Evolutionary conservation across 2,329 filamentous ascomycete species (phyloP).

Genomic region (Phialophora tarda): DNA sequence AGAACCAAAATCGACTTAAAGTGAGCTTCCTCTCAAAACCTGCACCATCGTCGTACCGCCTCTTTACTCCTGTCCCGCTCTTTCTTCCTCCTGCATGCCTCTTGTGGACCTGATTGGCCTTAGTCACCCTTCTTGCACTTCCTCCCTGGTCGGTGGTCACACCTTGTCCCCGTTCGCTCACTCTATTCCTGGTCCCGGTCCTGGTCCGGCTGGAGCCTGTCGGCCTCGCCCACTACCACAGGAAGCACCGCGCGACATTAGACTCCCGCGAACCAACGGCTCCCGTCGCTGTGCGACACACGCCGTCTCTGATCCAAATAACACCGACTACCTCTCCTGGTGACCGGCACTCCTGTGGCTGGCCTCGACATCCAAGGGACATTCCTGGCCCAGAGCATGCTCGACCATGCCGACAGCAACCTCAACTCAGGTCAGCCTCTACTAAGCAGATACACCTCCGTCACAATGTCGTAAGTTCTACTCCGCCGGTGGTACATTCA

Average conservation of each 20-base stretch:
- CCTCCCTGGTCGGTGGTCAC: constrained; percentile 27
- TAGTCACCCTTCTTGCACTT: constrained; percentile 18
- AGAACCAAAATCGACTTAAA: constrained; percentile 10
- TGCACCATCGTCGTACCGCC: constrained; percentile 25
- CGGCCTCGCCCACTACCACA: constrained; percentile 12
- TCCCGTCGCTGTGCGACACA: constrained; percentile 28
- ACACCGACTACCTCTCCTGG: constrained; percentile 21
- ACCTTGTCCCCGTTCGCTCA: constrained; percentile 25
- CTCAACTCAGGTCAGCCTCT: constrained; percentile 30
- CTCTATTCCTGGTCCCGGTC: constrained; percentile 26
- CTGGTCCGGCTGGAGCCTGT: constrained; percentile 19
- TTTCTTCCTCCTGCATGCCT: constrained; percentile 15
- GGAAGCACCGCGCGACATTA: constrained; percentile 12
- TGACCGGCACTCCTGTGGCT: constrained; percentile 26
- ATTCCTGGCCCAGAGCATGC: constrained; percentile 27
- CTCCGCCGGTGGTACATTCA: constrained; percentile 28
- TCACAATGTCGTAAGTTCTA: constrained; percentile 38
- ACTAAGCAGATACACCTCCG: constrained; percentile 31
- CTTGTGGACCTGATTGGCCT: constrained; percentile 28
- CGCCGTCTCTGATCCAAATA: constrained; percentile 26
- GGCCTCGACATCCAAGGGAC: constrained; percentile 26
- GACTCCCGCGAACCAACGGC: constrained; percentile 14
- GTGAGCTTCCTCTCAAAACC: constrained; percentile 17
- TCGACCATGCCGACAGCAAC: constrained; percentile 34
- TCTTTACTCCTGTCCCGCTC: constrained; percentile 19